Conservation (phyloP, 495 filamentous ascomycete genomes). For the Jackrogersella minutella region DNA sequence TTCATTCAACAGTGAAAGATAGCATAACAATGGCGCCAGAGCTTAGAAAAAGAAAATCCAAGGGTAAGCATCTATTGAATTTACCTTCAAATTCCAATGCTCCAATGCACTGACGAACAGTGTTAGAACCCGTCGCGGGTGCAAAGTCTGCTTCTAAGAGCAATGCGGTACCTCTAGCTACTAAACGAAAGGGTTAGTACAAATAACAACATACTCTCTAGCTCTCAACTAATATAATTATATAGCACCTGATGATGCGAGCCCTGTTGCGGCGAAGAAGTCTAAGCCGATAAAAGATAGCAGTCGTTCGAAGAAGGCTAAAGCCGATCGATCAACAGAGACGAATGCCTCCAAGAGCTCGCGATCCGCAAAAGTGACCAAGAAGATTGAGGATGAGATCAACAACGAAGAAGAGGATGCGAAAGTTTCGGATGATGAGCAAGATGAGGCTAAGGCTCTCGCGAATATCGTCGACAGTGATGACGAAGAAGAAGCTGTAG, state of each 20-base stretch:
- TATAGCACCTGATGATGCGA: constrained; percentile 52
- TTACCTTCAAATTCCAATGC: background rate
- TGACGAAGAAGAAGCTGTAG: constrained; percentile 66
- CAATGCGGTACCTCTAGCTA: constrained; percentile 53
- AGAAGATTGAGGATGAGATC: constrained; percentile 42
- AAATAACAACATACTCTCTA: background rate
- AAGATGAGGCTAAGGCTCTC: constrained; percentile 63
- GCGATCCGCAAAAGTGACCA: constrained; percentile 30
- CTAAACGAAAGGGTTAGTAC: constrained; percentile 62
- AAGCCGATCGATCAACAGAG: constrained; percentile 40
- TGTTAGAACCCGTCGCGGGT: constrained; percentile 51
- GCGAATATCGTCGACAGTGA: constrained; percentile 82
- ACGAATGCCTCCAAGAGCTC: constrained; percentile 42
- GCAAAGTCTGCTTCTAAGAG: constrained; percentile 66
- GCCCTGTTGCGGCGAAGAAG: constrained; percentile 52
- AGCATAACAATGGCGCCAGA: constrained; percentile 71
- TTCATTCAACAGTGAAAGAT: background rate
- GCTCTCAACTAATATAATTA: background rate
- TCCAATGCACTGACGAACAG: background rate
- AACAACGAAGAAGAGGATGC: constrained; percentile 44
- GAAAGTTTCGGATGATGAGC: constrained; percentile 46
- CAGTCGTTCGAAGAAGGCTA: constrained; percentile 41
- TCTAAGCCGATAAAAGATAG: constrained; percentile 39
- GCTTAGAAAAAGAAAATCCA: constrained; percentile 74
- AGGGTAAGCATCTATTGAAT: constrained; percentile 60